phyloP scores from a whole-genome alignment of 2,329 filamentous ascomycete species.

The Venturia aucupariae region DNA sequence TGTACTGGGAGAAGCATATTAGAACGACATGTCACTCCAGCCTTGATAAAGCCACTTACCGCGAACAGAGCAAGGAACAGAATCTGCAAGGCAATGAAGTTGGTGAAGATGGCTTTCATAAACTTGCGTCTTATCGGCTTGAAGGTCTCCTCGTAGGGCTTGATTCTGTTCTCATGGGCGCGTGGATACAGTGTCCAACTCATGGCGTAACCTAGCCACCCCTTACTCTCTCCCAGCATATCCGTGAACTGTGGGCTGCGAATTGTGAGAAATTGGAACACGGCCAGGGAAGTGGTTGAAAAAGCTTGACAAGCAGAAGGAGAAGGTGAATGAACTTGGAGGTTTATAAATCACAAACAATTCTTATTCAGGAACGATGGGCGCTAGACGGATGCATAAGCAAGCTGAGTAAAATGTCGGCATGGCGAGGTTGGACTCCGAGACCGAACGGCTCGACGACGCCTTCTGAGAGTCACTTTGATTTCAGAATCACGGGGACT shows the following conservation, averaged over 20 bases:
- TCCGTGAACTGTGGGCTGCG: background rate
- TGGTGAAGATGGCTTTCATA: conserved; percentile 5
- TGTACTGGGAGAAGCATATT: conserved; percentile 5
- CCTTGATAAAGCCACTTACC: background rate
- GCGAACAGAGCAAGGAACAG: conserved; percentile 15
- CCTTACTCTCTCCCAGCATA: background rate
- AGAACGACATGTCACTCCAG: background rate
- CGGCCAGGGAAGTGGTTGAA: background rate
- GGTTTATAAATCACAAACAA: background rate
- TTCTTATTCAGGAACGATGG: background rate
- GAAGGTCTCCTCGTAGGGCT: background rate
- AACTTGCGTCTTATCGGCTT: background rate
- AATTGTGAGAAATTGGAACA: too few species aligned
- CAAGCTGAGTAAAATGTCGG: background rate
- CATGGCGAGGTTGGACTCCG: background rate
- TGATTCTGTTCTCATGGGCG: conserved; percentile 8
- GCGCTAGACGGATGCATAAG: conserved; percentile 2
- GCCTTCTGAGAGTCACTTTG: background rate
- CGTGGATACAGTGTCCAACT: conserved; percentile 9
- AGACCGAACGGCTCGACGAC: background rate
- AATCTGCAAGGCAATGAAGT: conserved; percentile 13
- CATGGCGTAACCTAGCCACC: background rate
- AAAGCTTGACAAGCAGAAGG: background rate
- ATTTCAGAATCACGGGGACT: background rate
- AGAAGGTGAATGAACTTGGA: background rate